Evolutionary conservation across 1,139 yeast genomes (phyloP), one percentile per base, ranked within the genome.

Genomic region (Zygoascus meyerae): DNA sequence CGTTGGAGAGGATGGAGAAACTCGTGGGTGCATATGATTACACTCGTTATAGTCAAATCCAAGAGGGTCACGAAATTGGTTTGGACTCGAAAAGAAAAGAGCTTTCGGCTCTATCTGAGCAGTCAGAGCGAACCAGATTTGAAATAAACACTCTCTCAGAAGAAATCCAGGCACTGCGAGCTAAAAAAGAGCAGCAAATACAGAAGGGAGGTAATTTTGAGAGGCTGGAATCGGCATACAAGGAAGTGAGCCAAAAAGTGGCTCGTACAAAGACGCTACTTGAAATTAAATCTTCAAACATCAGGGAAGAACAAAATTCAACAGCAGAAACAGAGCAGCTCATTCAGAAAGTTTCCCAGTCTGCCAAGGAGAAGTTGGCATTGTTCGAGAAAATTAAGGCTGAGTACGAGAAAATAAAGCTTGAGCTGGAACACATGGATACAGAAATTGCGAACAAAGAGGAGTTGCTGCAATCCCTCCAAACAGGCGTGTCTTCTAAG

Each of bases 401-500:
- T 6, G 69, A 72, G 9, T 81, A 77, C 56, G 69, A 71, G 2
- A 55, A 56, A 0, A 66, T 80, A 9, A 79, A 77, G 46, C 61
- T 62, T 1, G 62, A 69, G 35, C 66, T 83, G 8, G 67, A 65
- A 3, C 60, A 63, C 2, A 58, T 79, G 48, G 81, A 81, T 52
- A 70, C 69, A 5, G 72, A 73, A n/a, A 73, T 76, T 50, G 70
- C 72, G 32, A 75, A 72, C 52, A 86, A 85, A 55, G 95, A 87
- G 59, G 97, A 90, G 53, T 71, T 90, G 16, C 68, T 87, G 12
- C 82, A 95, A 4, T 81, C 95, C 0, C 71, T 94, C 36, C 81
- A 92, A 0, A 90, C 97, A 0, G 98, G 98, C 57, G 81, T 92
- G 11, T 85, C 97, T 0, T 78, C 95, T 0, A 82, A 80, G 48